These are phyloP conservation scores for Neurospora intermedia DNA, from an alignment of 495 filamentous ascomycete species.

Conservation along the genomic window DNA sequence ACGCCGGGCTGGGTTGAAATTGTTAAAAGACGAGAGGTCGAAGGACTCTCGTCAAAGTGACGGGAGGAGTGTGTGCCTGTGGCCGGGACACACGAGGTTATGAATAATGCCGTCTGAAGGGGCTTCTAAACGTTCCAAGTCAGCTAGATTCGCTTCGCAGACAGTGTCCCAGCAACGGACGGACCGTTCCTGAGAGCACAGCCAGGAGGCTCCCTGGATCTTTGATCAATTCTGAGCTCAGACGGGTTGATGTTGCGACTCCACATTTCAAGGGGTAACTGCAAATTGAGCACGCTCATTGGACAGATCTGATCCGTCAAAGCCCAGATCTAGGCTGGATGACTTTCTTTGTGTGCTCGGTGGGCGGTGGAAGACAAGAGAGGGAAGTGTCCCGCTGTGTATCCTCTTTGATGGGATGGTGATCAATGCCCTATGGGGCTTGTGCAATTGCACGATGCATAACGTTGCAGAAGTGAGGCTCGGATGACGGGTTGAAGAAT, in stretches of 20 bases:
- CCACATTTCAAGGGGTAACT: background rate
- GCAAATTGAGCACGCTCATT: background rate
- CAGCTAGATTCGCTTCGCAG: slow-evolving; percentile 9
- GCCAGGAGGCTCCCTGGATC: background rate
- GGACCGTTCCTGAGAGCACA: background rate
- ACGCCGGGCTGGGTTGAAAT: slow-evolving; percentile 16
- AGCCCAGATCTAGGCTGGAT: background rate
- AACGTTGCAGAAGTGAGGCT: background rate
- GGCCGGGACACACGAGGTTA: slow-evolving; percentile 31
- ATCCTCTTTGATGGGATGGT: background rate
- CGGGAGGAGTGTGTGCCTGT: slow-evolving; percentile 15
- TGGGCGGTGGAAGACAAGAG: background rate
- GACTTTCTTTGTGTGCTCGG: background rate
- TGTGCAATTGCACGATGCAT: background rate
- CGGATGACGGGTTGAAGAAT: background rate
- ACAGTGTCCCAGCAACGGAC: background rate
- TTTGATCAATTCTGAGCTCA: background rate
- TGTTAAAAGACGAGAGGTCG: slow-evolving; percentile 16
- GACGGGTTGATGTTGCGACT: background rate
- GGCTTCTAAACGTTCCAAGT: slow-evolving; percentile 15
- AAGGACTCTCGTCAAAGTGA: slow-evolving; percentile 22
- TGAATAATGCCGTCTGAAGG: slow-evolving; percentile 20
- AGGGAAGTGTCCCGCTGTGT: background rate
- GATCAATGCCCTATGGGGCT: background rate
- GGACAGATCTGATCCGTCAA: background rate